phyloP scores from a whole-genome alignment of 116 monocot genomes.

The Dioscorea cayenensis region DNA sequence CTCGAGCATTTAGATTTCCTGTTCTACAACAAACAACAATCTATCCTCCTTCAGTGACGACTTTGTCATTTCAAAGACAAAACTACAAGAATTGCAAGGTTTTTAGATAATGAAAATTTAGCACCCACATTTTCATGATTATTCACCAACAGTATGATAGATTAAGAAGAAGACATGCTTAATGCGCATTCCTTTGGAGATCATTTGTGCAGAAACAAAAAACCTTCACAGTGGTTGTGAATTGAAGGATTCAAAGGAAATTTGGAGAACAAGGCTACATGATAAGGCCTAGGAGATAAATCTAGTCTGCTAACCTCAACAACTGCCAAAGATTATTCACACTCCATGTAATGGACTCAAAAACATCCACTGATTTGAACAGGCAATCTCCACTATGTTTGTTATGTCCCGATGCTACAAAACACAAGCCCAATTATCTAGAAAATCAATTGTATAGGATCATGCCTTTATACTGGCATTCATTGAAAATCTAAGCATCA shows the following conservation, averaged over 20 bases:
- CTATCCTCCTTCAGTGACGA: too few relatives aligned
- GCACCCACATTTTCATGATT: not conserved
- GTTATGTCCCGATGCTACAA: not conserved
- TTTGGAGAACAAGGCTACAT: not conserved
- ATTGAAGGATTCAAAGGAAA: not conserved
- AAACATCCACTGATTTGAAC: not conserved
- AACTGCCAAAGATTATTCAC: not conserved
- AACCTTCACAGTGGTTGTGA: not conserved
- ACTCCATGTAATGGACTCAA: not conserved
- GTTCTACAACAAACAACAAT: not conserved
- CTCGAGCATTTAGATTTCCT: not conserved
- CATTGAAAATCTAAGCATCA: too few relatives aligned
- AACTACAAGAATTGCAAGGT: not conserved
- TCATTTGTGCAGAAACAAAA: not conserved
- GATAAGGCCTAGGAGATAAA: not conserved
- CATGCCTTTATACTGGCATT: not conserved
- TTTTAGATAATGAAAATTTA: not conserved
- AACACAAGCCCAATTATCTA: not conserved
- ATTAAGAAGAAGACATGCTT: not conserved
- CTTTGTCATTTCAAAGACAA: too few relatives aligned
- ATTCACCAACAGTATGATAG: not conserved
- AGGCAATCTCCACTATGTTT: not conserved
- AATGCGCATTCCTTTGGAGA: not conserved
- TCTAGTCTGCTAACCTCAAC: not conserved
- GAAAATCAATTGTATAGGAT: not conserved